phyloP scores from a whole-genome alignment of 805 yeast species.

The Nakazawaea ernobii region DNA sequence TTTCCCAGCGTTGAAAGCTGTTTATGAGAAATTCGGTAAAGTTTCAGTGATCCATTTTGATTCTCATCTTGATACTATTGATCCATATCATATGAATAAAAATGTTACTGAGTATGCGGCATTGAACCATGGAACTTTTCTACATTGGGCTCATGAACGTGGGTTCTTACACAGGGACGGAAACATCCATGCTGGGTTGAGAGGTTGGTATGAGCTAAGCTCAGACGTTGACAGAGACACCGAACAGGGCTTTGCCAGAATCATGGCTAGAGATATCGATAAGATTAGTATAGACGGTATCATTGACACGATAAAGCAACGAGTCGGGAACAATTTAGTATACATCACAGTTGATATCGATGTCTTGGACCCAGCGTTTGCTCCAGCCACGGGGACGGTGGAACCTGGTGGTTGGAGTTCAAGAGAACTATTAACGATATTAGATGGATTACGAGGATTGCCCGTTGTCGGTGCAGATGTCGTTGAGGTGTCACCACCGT shows the following conservation, averaged over 20 bases:
- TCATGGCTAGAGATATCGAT: conserved; percentile 44
- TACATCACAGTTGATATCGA: conserved; percentile 46
- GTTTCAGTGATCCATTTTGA: conserved; percentile 42
- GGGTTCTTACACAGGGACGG: conserved; percentile 26
- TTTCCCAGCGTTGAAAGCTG: conserved; percentile 41
- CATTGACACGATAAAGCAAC: conserved; percentile 26
- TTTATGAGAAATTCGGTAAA: conserved; percentile 39
- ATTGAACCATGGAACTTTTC: conserved; percentile 39
- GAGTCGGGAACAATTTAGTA: conserved; percentile 35
- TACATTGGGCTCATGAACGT: conserved; percentile 39
- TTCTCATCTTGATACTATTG: conserved; percentile 42
- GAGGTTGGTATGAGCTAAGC: conserved; percentile 36
- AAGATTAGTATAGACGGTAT: conserved; percentile 32
- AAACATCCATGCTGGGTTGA: conserved; percentile 33
- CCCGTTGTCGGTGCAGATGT: conserved; percentile 45
- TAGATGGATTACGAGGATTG: conserved; percentile 39
- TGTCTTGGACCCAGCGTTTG: conserved; percentile 44
- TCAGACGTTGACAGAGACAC: conserved; percentile 34
- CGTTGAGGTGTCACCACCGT: conserved; percentile 44
- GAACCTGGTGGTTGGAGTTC: conserved; percentile 49
- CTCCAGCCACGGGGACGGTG: conserved; percentile 51
- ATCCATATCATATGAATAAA: conserved; percentile 36
- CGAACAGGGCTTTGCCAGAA: conserved; percentile 42
- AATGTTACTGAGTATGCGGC: conserved; percentile 34
- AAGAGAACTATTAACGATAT: conserved; percentile 36